Percentiles rank a stretch among this genome's conserved stretches.
Conservation (phyloP, 192 early-diverging fungal species). For the Spizellomyces punctatus region DNA sequence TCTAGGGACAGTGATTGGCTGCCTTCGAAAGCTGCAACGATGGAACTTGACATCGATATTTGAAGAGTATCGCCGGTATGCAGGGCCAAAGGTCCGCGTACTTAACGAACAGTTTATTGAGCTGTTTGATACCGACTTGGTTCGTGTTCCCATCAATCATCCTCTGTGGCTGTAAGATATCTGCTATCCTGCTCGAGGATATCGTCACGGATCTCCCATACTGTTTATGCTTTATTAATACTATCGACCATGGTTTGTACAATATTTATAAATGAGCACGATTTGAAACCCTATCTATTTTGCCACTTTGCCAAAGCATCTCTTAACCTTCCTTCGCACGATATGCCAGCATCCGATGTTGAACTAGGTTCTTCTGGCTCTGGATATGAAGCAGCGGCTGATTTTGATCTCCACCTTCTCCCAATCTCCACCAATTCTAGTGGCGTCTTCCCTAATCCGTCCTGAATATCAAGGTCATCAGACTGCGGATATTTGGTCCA, state of each 20-base stretch:
- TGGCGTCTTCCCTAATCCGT: constrained; percentile 6
- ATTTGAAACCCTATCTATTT: too few relatives aligned
- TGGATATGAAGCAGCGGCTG: too few relatives aligned
- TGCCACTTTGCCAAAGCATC: too few relatives aligned
- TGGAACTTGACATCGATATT: constrained; percentile 99
- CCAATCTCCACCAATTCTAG: constrained; percentile 11
- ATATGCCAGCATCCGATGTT: too few relatives aligned
- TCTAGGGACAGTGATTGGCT: constrained; percentile 93
- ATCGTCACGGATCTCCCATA: background rate
- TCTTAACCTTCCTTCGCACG: too few relatives aligned
- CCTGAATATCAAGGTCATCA: background rate
- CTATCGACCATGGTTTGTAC: too few relatives aligned
- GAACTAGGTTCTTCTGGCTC: too few relatives aligned
- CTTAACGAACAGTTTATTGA: constrained; percentile 76
- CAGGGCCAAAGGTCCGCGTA: constrained; percentile 95
- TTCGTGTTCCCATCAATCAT: constrained; percentile 71
- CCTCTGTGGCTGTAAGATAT: constrained; percentile 73
- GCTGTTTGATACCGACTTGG: constrained; percentile 96
- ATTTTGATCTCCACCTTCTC: background rate
- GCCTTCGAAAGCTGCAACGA: constrained; percentile 92
- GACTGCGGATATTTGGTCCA: too few relatives aligned
- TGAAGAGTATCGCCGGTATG: constrained; percentile 96
- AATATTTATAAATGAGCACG: too few relatives aligned
- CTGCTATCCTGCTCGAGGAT: background rate
- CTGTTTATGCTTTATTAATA: too few relatives aligned